A percentile compares a stretch with the other conserved stretches of the same genome.
These are phyloP conservation scores for Ogataea corticis DNA, from an alignment of 805 yeast genomes.

Conservation along the genomic window DNA sequence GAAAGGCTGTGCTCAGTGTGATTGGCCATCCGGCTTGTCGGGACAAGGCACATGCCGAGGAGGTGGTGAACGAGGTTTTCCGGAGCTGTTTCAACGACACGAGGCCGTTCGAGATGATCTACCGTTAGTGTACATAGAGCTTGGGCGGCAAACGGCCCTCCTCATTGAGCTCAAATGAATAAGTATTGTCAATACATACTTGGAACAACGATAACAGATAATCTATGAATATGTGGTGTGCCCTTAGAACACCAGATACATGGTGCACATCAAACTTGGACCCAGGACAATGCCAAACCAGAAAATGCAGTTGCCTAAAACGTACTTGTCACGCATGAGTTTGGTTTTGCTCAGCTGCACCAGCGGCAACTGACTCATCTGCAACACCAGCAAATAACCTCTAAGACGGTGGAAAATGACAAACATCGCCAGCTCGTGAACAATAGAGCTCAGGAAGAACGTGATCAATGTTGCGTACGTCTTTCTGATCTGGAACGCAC, in stretches of 20 bases:
- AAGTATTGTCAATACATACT: too few relatives aligned
- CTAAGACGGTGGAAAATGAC: conserved; percentile 78
- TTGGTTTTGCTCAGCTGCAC: conserved; percentile 61
- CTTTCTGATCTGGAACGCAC: conserved; percentile 68
- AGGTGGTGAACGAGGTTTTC: conserved; percentile 85
- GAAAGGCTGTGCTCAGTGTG: conserved; percentile 87
- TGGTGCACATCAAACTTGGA: conserved; percentile 83
- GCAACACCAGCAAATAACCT: conserved; percentile 77
- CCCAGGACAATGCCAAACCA: conserved; percentile 93
- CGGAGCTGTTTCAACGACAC: conserved; percentile 92
- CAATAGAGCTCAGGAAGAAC: conserved; percentile 72
- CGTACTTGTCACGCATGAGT: conserved; percentile 52
- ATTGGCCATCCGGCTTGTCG: conserved; percentile 83
- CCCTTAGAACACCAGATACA: conserved; percentile 74
- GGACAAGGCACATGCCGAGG: conserved; percentile 69
- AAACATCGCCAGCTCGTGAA: conserved; percentile 93
- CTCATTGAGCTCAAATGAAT: too few relatives aligned
- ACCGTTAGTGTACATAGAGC: conserved; percentile 44
- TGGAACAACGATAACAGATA: conserved; percentile 1
- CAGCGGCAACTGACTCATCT: conserved; percentile 86
- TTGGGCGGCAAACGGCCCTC: too few relatives aligned
- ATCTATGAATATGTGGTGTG: too few relatives aligned
- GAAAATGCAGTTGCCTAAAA: conserved; percentile 78
- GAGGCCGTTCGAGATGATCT: conserved; percentile 92
- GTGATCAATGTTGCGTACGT: conserved; percentile 72